Evolutionary conservation across 1,284 basidiomycete species (phyloP).

Genomic region (Leccinum pachyderme): DNA sequence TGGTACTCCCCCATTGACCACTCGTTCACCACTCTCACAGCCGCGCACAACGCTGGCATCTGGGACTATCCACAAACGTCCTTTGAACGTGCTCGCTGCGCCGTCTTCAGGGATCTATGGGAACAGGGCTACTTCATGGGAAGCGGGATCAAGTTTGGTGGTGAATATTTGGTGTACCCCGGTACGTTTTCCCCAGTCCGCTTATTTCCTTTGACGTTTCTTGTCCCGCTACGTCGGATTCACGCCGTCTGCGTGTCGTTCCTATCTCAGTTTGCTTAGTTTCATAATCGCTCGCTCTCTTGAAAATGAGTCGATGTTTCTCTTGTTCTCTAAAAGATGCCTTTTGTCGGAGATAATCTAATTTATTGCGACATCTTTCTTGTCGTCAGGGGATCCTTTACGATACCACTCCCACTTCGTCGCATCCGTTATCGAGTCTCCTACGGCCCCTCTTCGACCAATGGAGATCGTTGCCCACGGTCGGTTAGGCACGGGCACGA

Average conservation of each 20-base stretch:
- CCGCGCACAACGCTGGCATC: conserved; percentile 64
- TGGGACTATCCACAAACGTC: conserved; percentile 75
- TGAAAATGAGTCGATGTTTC: not conserved
- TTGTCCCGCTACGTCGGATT: not conserved
- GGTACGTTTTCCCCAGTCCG: conserved; percentile 47
- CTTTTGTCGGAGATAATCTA: not conserved
- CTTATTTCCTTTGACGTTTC: not conserved
- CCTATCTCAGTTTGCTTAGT: not conserved
- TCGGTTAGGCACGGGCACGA: conserved; percentile 93
- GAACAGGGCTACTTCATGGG: conserved; percentile 83
- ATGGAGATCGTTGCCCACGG: conserved; percentile 96
- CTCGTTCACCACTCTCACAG: conserved; percentile 55
- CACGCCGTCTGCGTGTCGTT: not conserved
- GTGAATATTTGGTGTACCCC: conserved; percentile 95
- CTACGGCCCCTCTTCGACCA: conserved; percentile 62
- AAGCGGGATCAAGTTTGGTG: conserved; percentile 89
- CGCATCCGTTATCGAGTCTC: conserved; percentile 74
- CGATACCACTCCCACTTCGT: conserved; percentile 98
- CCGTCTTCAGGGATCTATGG: conserved; percentile 80
- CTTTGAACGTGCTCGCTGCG: conserved; percentile 70
- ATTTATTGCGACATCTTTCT: conserved; percentile 1
- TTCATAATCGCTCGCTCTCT: not conserved
- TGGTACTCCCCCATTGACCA: conserved; percentile 56
- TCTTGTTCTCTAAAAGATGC: conserved; percentile 1
- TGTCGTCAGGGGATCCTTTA: conserved; percentile 79